These are phyloP conservation scores for Leucosporidium yakuticum DNA, from an alignment of 768 basidiomycete species.

Conservation along the genomic window DNA sequence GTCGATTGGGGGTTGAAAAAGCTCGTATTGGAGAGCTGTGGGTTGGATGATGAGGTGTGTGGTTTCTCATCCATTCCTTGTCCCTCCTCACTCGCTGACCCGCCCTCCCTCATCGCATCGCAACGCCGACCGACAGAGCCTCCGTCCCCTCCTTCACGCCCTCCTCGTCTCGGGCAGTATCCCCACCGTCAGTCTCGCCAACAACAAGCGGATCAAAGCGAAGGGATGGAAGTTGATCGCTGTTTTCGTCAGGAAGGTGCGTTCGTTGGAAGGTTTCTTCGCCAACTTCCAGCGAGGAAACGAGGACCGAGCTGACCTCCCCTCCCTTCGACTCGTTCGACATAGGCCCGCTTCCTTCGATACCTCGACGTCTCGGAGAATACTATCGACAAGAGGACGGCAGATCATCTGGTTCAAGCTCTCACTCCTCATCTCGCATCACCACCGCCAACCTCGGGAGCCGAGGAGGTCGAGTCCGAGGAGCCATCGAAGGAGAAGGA, in stretches of 20 bases:
- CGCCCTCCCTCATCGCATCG: conserved; percentile 3
- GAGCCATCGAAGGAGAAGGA: background rate
- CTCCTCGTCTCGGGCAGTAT: conserved; percentile 75
- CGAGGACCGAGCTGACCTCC: background rate
- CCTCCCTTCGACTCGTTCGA: background rate
- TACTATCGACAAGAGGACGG: conserved; percentile 69
- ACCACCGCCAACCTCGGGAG: conserved; percentile 41
- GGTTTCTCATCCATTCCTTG: conserved; percentile 1
- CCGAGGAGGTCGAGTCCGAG: conserved; percentile 32
- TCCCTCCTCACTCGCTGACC: background rate
- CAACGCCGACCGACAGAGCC: conserved; percentile 48
- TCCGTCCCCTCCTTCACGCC: conserved; percentile 86
- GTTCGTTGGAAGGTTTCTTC: conserved; percentile 23
- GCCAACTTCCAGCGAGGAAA: background rate
- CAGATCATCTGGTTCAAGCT: conserved; percentile 72
- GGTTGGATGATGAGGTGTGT: conserved; percentile 73
- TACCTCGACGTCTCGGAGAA: conserved; percentile 90
- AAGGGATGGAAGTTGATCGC: conserved; percentile 72
- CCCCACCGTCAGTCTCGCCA: conserved; percentile 75
- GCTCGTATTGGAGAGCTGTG: conserved; percentile 75
- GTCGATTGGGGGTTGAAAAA: conserved; percentile 91
- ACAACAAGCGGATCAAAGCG: conserved; percentile 72
- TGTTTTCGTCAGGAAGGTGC: conserved; percentile 68
- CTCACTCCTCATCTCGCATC: conserved; percentile 45
- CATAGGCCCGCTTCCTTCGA: conserved; percentile 65